Conservation (phyloP, 2,329 filamentous ascomycete genomes). For the Neurospora sp. region DNA sequence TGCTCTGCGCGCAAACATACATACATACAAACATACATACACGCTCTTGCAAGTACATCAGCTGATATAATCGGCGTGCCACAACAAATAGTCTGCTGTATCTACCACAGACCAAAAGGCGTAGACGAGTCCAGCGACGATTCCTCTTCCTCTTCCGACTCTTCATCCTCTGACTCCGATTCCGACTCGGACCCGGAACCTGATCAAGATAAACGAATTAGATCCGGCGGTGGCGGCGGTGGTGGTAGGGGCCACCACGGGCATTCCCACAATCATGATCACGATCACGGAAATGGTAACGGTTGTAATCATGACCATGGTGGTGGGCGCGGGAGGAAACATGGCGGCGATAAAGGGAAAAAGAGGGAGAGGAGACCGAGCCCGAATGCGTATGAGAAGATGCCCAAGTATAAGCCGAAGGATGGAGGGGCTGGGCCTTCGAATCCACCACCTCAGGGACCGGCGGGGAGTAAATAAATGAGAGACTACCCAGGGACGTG, state of each 20-base stretch:
- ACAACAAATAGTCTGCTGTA: constrained; percentile 76
- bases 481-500: not conserved
- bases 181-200: constrained; percentile 38
- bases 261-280: constrained; percentile 23
- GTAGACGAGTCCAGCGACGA: constrained; percentile 75
- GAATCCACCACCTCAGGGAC: not conserved
- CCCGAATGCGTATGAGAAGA: constrained; percentile 74
- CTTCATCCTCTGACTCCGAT: constrained; percentile 30
- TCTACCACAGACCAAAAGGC: constrained; percentile 79
- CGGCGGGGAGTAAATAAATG: not conserved
- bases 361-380: constrained; percentile 47
- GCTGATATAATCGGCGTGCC: not conserved
- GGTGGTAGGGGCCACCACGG: constrained; percentile 21
- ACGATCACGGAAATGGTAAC: constrained; percentile 23
- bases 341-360: constrained; percentile 30
- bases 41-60: not conserved
- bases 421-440: constrained; percentile 13
- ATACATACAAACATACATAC: not conserved
- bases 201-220: constrained; percentile 16
- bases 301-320: constrained; percentile 28
- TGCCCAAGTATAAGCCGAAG: constrained; percentile 48
- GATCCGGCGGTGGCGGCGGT: constrained; percentile 15
- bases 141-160: constrained; percentile 48
- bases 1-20: not conserved
- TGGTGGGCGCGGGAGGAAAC: constrained; percentile 18